A percentile compares a stretch with the other conserved stretches of the same genome.
Evolutionary conservation across 2,329 filamentous ascomycete species (phyloP).

Genomic region (Aspergillus flavus): DNA sequence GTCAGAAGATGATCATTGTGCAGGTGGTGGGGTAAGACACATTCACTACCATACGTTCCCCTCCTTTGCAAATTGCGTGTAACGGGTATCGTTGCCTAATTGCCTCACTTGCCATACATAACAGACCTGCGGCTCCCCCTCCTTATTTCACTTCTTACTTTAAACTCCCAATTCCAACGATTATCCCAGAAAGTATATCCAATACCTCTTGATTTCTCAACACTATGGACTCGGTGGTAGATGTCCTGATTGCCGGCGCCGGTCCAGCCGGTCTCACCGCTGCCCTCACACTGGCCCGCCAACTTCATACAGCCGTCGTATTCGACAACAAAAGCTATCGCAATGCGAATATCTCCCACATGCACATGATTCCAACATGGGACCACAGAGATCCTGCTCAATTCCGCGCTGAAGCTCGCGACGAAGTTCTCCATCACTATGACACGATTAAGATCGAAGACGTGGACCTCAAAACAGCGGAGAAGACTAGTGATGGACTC

Average conservation of each 20-base stretch:
- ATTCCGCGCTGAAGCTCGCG: conserved; percentile 17
- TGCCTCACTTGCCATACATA: not conserved
- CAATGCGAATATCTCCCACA: conserved; percentile 45
- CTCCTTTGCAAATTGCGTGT: no score
- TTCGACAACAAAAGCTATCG: conserved; percentile 49
- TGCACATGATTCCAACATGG: conserved; percentile 48
- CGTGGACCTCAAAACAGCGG: not conserved
- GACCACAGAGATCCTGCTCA: conserved; percentile 37
- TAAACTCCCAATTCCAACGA: no score
- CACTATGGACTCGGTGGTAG: not conserved
- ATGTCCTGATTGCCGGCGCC: conserved; percentile 42
- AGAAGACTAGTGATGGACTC: not conserved
- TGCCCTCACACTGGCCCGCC: conserved; percentile 43
- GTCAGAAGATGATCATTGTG: no score
- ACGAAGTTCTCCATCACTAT: conserved; percentile 2
- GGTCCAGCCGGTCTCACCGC: conserved; percentile 51
- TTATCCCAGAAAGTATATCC: not conserved
- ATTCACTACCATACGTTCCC: no score
- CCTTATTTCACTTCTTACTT: not conserved
- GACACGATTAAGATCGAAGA: not conserved
- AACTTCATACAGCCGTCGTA: conserved; percentile 43
- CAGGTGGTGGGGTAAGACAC: no score
- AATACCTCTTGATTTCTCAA: not conserved
- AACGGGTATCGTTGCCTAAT: not conserved
- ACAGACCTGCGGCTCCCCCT: not conserved